These are phyloP conservation scores for Globisporangium camurandrum DNA, from an alignment of 352 stramenopile species.

Conservation along the genomic window DNA sequence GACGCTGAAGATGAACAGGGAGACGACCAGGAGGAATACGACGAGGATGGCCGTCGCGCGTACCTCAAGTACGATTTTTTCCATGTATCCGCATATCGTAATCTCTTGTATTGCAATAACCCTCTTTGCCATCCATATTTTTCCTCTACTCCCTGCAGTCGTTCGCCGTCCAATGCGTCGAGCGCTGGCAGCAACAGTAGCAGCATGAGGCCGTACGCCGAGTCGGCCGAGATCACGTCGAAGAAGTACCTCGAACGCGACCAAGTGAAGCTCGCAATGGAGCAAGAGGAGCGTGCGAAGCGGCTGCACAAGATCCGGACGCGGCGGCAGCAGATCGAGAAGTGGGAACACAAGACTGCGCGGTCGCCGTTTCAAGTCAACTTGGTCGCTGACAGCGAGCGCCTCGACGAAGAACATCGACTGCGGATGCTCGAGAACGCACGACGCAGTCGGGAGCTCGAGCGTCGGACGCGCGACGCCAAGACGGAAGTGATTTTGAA, in stretches of 20 bases:
- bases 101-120: background rate
- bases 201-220: slow-evolving; percentile 25
- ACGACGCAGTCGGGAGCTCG: slow-evolving; percentile 47
- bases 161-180: too few relatives aligned
- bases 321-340: slow-evolving; percentile 52
- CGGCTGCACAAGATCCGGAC: slow-evolving; percentile 56
- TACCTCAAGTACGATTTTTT: slow-evolving; percentile 6
- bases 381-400: slow-evolving; percentile 91
- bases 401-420: slow-evolving; percentile 87
- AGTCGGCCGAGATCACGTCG: slow-evolving; percentile 71
- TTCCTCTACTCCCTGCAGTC: too few relatives aligned
- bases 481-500: slow-evolving; percentile 93
- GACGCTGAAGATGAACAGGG: slow-evolving; percentile 14
- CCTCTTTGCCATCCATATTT: too few relatives aligned
- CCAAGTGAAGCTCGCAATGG: slow-evolving; percentile 52
- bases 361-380: slow-evolving; percentile 91
- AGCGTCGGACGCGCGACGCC: slow-evolving; percentile 71
- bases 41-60: background rate
- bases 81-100: background rate
- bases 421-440: slow-evolving; percentile 74
- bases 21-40: slow-evolving; percentile 1
- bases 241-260: slow-evolving; percentile 74
- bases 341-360: slow-evolving; percentile 88
- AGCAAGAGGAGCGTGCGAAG: slow-evolving; percentile 46
- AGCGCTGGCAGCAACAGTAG: background rate